These are phyloP conservation scores for Berkeleyomyces basicola DNA, from an alignment of 2,329 filamentous ascomycete genomes.

Conservation along the genomic window DNA sequence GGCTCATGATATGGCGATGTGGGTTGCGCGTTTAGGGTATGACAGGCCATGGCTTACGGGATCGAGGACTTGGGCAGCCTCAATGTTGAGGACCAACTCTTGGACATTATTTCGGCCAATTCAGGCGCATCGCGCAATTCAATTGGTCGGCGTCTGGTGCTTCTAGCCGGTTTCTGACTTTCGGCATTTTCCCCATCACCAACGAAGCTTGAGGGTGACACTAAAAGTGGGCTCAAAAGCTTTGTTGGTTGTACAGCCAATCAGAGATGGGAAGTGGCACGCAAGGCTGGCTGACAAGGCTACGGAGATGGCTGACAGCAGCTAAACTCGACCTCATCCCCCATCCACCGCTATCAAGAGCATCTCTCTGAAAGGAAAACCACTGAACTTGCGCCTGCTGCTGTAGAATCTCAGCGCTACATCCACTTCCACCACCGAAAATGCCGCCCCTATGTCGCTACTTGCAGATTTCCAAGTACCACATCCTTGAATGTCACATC, in stretches of 20 bases:
- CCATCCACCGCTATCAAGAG: not conserved
- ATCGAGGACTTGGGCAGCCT: conserved; percentile 61
- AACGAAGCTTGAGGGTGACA: not conserved
- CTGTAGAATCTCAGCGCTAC: not conserved
- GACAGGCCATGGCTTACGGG: conserved; percentile 32
- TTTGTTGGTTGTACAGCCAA: conserved; percentile 7
- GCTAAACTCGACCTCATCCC: not conserved
- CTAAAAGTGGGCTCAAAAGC: conserved; percentile 1
- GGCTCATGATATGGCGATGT: not conserved
- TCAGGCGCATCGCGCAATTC: conserved; percentile 29
- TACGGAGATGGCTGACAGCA: conserved; percentile 3
- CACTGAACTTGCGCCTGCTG: not conserved
- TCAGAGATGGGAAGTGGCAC: not conserved
- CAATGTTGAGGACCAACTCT: conserved; percentile 58
- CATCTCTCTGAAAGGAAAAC: not conserved
- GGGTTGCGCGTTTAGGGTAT: not conserved
- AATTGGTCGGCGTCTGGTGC: not conserved
- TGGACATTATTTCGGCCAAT: conserved; percentile 52
- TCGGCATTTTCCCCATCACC: not conserved
- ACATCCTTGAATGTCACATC: conserved; percentile 89
- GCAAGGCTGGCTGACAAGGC: conserved; percentile 12
- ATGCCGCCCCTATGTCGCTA: conserved; percentile 88
- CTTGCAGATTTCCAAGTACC: conserved; percentile 79
- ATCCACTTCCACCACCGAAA: not conserved
- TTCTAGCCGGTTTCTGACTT: not conserved